phyloP scores from a whole-genome alignment of 805 yeast species.

The Myxozyma neotropica region DNA sequence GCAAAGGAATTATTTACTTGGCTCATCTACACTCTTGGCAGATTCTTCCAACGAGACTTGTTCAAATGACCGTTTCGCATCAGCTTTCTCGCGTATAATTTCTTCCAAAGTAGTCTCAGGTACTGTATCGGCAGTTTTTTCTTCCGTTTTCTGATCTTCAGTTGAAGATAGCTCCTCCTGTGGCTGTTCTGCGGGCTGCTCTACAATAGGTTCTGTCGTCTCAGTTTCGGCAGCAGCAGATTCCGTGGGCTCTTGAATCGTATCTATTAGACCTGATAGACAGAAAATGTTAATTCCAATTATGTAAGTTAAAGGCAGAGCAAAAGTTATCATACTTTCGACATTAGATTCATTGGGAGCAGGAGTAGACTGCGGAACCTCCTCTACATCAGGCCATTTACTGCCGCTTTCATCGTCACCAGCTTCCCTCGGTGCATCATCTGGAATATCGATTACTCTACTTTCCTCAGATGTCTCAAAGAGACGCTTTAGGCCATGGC shows the following conservation, averaged over 20 bases:
- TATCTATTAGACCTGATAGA: too few relatives aligned
- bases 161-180: background rate
- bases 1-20: background rate
- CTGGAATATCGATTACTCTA: slow-evolving; percentile 4
- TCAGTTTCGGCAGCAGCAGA: background rate
- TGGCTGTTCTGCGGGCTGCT: background rate
- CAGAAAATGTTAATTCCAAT: too few relatives aligned
- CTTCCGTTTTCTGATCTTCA: background rate
- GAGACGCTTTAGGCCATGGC: slow-evolving; percentile 22
- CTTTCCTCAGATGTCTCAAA: background rate
- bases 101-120: background rate
- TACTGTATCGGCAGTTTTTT: background rate
- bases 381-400: too few relatives aligned
- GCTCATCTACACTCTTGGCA: background rate
- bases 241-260: too few relatives aligned
- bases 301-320: too few relatives aligned
- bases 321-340: too few relatives aligned
- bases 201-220: background rate
- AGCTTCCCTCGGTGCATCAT: background rate
- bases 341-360: too few relatives aligned
- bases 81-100: background rate
- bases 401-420: background rate
- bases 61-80: background rate
- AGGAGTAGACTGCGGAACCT: too few relatives aligned
- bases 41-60: background rate